Evolutionary conservation across 768 basidiomycete genomes (phyloP), one percentile per base, ranked within the genome.

Genomic region (Leccinum longicurvipes): DNA sequence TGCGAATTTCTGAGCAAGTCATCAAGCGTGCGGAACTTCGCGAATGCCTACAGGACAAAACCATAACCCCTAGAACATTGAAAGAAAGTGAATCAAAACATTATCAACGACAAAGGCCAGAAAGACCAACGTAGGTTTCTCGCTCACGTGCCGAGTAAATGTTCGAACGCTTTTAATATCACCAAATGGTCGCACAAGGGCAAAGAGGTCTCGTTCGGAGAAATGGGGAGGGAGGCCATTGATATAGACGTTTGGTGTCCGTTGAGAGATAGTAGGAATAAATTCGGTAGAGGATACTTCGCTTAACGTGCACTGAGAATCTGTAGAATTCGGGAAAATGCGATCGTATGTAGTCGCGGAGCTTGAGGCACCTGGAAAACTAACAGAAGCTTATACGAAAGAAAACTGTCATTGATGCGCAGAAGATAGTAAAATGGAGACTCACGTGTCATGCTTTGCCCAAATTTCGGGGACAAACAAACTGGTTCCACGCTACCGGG

Each of bases 211-310:
- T 57, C 90, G 89, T 64, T 92, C 91, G 0, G 89, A 84, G 63
- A 82, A 92, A 71, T 91, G 84, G 5, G 90, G 87, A 3, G 89
- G 90, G 15, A 93, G 79, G 12, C 91, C 91, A 64, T 93, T 93
- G 73, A 93, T 91, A 67, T 93, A 93, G 0, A 93, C 87, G 62
- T 93, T 93, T 1, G 91, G 88, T 1, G 87, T 84, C 23, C 62
- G 65, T 41, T 65, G 57, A 47, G 63, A 62, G 12, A 50, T 54
- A 17, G 55, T 12, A 1, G 56, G 50, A 31, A 60, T 34, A 3
- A 52, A 55, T 42, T 63, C 65, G 3, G 56, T 56, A 28, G 60
- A 64, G 6, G 62, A 51, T 23, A 52, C 45, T n/a, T 60, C 41
- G 27, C 46, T 53, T 42, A 60, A 48, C 27, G 60, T 51, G 51